Conservation (phyloP, 2,329 filamentous ascomycete genomes). For the Aspergillus oerlinghausenensis region DNA sequence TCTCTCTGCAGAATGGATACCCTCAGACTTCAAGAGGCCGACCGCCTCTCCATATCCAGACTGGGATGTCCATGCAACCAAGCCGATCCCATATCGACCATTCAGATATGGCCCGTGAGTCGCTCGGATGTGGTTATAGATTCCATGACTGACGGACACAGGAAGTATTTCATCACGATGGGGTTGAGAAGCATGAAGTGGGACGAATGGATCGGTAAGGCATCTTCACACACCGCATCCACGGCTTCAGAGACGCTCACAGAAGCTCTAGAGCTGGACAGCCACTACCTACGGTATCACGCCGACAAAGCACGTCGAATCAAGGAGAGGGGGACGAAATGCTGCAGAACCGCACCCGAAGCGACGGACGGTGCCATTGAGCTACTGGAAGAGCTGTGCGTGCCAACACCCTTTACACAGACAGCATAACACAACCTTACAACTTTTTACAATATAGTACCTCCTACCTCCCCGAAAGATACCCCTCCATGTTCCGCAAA, state of each 20-base stretch:
- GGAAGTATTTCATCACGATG: slow-evolving; percentile 71
- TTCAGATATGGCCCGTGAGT: slow-evolving; percentile 67
- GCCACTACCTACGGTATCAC: slow-evolving; percentile 69
- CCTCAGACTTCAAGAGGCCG: slow-evolving; percentile 57
- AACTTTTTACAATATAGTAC: slow-evolving; percentile 23
- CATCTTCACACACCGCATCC: background rate
- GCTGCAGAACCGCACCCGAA: slow-evolving; percentile 64
- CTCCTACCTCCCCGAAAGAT: slow-evolving; percentile 68
- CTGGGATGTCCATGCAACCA: slow-evolving; percentile 65
- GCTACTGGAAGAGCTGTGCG: slow-evolving; percentile 65
- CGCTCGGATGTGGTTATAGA: background rate
- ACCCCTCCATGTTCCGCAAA: slow-evolving; percentile 64
- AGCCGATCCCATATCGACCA: slow-evolving; percentile 71
- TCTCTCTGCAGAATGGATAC: slow-evolving; percentile 48
- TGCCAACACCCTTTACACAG: background rate
- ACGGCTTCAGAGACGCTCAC: background rate
- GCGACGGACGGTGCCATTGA: slow-evolving; percentile 70
- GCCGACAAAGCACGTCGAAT: slow-evolving; percentile 67
- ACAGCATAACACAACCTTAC: slow-evolving; percentile 2
- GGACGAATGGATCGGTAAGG: slow-evolving; percentile 65
- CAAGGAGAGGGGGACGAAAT: slow-evolving; percentile 60
- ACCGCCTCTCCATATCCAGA: slow-evolving; percentile 57
- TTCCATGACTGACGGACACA: slow-evolving; percentile 8
- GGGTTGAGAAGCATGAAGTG: slow-evolving; percentile 66
- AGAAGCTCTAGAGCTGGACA: slow-evolving; percentile 64